phyloP scores from a whole-genome alignment of 2,329 filamentous ascomycete species.

The Xylaria sp. region DNA sequence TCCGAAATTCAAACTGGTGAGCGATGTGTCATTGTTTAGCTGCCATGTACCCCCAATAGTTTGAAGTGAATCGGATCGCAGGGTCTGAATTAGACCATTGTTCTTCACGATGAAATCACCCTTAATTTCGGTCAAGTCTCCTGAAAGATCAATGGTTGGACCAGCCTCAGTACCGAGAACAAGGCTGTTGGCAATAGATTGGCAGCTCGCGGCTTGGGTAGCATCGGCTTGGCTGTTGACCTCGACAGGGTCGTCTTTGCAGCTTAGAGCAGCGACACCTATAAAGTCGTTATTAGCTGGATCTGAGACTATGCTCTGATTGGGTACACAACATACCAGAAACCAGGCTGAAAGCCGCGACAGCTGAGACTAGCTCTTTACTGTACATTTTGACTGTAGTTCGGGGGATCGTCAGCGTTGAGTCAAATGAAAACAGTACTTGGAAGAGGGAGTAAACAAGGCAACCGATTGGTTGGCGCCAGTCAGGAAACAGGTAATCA shows the following conservation, averaged over 20 bases:
- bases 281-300: slow-evolving; percentile 14
- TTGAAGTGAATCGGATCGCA: slow-evolving; percentile 71
- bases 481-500: slow-evolving; percentile 9
- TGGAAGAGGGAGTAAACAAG: slow-evolving; percentile 4
- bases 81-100: slow-evolving; percentile 68
- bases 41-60: slow-evolving; percentile 77
- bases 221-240: slow-evolving; percentile 74
- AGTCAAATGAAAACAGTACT: slow-evolving; percentile 2
- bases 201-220: slow-evolving; percentile 69
- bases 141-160: slow-evolving; percentile 70
- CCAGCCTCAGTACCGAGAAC: slow-evolving; percentile 68
- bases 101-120: slow-evolving; percentile 70
- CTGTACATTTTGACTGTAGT: slow-evolving; percentile 58
- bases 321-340: slow-evolving; percentile 54
- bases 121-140: slow-evolving; percentile 63
- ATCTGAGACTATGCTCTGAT: too few relatives aligned
- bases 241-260: slow-evolving; percentile 58
- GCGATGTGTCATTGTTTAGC: slow-evolving; percentile 73
- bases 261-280: slow-evolving; percentile 49
- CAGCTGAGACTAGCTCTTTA: slow-evolving; percentile 58
- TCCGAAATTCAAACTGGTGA: slow-evolving; percentile 75
- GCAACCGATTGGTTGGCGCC: background rate
- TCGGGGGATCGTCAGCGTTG: slow-evolving; percentile 22
- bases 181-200: slow-evolving; percentile 75
- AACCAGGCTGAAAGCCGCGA: slow-evolving; percentile 57